Percentiles rank a stretch among this genome's conserved stretches.
Evolutionary conservation across 306 rosid species (phyloP).

Genomic region (Castanea mollissima): DNA sequence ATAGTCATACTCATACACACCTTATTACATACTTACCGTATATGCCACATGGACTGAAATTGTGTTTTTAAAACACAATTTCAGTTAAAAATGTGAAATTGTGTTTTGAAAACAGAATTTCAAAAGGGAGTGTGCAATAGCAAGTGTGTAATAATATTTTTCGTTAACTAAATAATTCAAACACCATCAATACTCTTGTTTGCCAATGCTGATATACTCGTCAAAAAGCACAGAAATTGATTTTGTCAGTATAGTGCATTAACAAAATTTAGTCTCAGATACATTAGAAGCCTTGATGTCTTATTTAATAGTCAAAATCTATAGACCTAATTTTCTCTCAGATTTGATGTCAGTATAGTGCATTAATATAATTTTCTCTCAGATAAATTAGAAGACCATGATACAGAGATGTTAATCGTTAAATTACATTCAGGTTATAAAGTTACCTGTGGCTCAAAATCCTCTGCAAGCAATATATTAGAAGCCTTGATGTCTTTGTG

Average conservation of each 20-base stretch:
- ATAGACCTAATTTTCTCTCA: too few relatives aligned
- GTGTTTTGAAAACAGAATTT: too few relatives aligned
- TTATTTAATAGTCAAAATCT: too few relatives aligned
- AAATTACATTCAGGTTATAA: slow-evolving; percentile 11
- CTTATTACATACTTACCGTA: too few relatives aligned
- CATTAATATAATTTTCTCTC: background rate
- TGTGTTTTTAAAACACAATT: too few relatives aligned
- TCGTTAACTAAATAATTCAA: background rate
- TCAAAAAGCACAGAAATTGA: background rate
- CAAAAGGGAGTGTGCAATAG: too few relatives aligned
- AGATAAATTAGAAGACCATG: background rate
- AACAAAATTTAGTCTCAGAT: too few relatives aligned
- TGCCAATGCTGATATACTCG: background rate
- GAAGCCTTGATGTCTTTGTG: slow-evolving; percentile 98
- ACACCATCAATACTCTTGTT: background rate
- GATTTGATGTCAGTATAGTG: background rate
- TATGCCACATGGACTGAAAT: too few relatives aligned
- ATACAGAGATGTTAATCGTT: background rate
- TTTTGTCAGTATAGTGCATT: background rate
- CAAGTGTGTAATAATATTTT: too few relatives aligned
- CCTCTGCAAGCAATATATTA: slow-evolving; percentile 79
- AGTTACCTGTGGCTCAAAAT: slow-evolving; percentile 90
- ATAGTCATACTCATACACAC: too few relatives aligned
- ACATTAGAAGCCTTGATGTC: background rate
- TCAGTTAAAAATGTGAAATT: too few relatives aligned